Evolutionary conservation across 2,329 filamentous ascomycete species (phyloP).

Genomic region (Alternaria triticina): DNA sequence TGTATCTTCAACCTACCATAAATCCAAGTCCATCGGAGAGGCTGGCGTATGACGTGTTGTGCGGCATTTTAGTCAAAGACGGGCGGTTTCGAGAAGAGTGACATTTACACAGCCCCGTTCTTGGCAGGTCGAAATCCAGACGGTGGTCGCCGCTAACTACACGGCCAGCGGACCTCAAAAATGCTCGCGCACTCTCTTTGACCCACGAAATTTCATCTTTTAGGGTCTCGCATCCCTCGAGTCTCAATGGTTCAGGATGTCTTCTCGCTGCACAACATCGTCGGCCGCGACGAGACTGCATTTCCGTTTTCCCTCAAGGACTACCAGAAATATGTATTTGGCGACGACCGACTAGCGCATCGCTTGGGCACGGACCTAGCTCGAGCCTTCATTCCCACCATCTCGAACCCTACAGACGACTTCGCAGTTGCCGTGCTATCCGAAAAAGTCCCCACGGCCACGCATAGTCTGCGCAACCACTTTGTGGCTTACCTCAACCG

Average conservation of each 20-base stretch:
- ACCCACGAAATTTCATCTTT: slow-evolving; percentile 1
- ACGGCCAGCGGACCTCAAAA: slow-evolving; percentile 17
- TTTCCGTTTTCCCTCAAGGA: slow-evolving; percentile 30
- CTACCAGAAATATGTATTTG: slow-evolving; percentile 35
- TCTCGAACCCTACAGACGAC: slow-evolving; percentile 20
- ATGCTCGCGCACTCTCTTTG: slow-evolving; percentile 13
- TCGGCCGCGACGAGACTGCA: slow-evolving; percentile 14
- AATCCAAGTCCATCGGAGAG: background rate
- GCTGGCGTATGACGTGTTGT: slow-evolving; percentile 11
- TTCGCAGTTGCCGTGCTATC: slow-evolving; percentile 33
- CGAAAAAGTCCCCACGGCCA: slow-evolving; percentile 29
- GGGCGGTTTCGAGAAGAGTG: background rate
- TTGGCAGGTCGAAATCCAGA: slow-evolving; percentile 11
- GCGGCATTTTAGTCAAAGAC: slow-evolving; percentile 16
- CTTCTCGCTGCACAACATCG: slow-evolving; percentile 26
- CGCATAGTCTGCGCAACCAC: slow-evolving; percentile 27
- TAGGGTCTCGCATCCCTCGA: background rate
- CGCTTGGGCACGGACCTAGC: slow-evolving; percentile 34
- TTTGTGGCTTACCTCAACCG: slow-evolving; percentile 33
- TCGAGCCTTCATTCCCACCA: slow-evolving; percentile 29
- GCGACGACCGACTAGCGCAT: slow-evolving; percentile 32
- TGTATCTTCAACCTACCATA: background rate
- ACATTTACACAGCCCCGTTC: slow-evolving; percentile 26
- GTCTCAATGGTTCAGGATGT: slow-evolving; percentile 30
- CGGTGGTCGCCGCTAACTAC: slow-evolving; percentile 18